A percentile compares a stretch with the other conserved stretches of the same genome.
These are phyloP conservation scores for Chaetomiaceae sp. DNA, from an alignment of 2,329 filamentous ascomycete species.

Conservation along the genomic window DNA sequence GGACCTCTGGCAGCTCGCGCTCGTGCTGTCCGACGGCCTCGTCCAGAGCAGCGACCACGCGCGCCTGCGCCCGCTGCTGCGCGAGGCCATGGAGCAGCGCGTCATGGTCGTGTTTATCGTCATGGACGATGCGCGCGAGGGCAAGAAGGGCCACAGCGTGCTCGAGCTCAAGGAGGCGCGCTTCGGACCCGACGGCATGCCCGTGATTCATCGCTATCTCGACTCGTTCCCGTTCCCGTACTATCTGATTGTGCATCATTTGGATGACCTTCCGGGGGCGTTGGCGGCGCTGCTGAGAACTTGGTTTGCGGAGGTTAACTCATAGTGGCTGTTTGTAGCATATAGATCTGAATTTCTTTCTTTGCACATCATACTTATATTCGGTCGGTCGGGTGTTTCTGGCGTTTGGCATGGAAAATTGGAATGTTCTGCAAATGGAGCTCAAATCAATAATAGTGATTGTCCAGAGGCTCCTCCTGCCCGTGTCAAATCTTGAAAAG, in stretches of 20 bases:
- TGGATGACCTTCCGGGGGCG: constrained; percentile 83
- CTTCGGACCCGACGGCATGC: constrained; percentile 59
- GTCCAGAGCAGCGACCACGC: constrained; percentile 79
- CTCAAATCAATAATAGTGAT: too few relatives aligned
- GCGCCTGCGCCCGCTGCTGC: constrained; percentile 70
- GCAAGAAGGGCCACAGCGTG: constrained; percentile 58
- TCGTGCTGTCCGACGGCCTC: constrained; percentile 90
- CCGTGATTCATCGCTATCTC: constrained; percentile 84
- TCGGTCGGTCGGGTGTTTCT: not conserved
- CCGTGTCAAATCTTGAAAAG: too few relatives aligned
- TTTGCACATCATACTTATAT: not conserved
- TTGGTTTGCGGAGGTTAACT: constrained; percentile 77
- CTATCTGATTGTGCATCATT: constrained; percentile 88
- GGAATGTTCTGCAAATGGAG: too few relatives aligned
- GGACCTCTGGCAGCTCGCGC: constrained; percentile 90
- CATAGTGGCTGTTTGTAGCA: constrained; percentile 19
- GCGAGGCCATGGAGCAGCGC: constrained; percentile 83
- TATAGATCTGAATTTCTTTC: constrained; percentile 1
- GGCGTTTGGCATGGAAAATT: constrained; percentile 4
- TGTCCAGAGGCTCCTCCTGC: too few relatives aligned
- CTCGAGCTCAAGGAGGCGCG: constrained; percentile 82
- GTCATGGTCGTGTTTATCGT: constrained; percentile 99
- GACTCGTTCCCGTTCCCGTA: constrained; percentile 97
- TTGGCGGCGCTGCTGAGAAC: constrained; percentile 83
- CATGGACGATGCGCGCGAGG: constrained; percentile 62